Conservation (phyloP, 2,329 filamentous ascomycete genomes). For the Verticillium nubilum region DNA sequence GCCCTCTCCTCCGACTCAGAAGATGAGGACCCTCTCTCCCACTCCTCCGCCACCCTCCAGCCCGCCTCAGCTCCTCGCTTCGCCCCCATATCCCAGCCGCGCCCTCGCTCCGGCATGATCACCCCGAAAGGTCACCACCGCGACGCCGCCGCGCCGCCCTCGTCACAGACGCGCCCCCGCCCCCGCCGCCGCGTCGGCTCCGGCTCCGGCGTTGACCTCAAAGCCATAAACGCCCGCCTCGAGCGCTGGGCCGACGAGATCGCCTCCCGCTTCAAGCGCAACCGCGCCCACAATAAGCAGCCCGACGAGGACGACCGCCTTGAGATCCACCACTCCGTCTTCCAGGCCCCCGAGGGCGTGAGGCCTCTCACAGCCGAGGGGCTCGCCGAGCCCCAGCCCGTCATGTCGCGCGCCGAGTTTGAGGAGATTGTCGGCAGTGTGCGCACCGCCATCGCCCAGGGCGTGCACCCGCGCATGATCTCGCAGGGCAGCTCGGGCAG, state of each 20-base stretch:
- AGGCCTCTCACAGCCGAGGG: constrained; percentile 72
- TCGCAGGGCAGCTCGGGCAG: constrained; percentile 95
- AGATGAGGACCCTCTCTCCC: constrained; percentile 54
- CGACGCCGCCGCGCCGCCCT: constrained; percentile 25
- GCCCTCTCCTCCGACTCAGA: constrained; percentile 67
- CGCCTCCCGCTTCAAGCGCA: constrained; percentile 90
- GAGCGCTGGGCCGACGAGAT: constrained; percentile 99
- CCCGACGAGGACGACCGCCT: constrained; percentile 73
- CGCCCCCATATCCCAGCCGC: constrained; percentile 57
- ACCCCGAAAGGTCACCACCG: constrained; percentile 39
- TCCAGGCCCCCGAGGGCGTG: constrained; percentile 85
- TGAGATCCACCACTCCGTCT: constrained; percentile 97
- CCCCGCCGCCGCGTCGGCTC: constrained; percentile 48
- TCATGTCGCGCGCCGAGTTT: constrained; percentile 75
- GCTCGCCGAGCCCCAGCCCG: constrained; percentile 58
- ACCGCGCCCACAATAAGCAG: constrained; percentile 55
- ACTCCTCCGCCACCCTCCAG: constrained; percentile 51
- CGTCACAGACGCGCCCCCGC: constrained; percentile 28
- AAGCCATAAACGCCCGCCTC: constrained; percentile 92
- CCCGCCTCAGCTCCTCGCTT: constrained; percentile 56
- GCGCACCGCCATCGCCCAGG: constrained; percentile 81
- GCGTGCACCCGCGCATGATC: constrained; percentile 91
- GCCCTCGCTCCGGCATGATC: constrained; percentile 54
- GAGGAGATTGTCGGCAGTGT: constrained; percentile 88
- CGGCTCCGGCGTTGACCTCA: constrained; percentile 91